Conservation (phyloP, 1,284 basidiomycete genomes). For the Boletellus dicymbophilus region DNA sequence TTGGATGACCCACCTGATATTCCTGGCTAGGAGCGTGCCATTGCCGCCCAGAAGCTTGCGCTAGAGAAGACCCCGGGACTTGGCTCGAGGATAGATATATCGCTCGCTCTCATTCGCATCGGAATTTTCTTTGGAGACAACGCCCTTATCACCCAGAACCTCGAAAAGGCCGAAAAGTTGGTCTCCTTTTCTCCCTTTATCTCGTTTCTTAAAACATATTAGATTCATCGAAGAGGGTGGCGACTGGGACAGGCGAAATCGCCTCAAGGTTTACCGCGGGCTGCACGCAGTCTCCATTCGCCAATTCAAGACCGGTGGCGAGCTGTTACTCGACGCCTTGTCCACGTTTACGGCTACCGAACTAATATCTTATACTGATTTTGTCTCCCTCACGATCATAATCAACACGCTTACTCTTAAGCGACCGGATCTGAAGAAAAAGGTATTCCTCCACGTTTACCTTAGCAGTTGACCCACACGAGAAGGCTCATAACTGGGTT, state of each 20-base stretch:
- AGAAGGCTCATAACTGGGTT: no score
- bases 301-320: constrained; percentile 73
- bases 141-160: constrained; percentile 70
- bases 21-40: constrained; percentile 60
- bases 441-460: constrained; percentile 63
- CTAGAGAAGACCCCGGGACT: constrained; percentile 93
- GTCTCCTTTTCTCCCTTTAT: constrained; percentile 21
- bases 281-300: constrained; percentile 87
- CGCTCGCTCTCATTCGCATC: constrained; percentile 86
- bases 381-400: constrained; percentile 87
- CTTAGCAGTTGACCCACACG: no score
- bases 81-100: constrained; percentile 92
- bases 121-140: constrained; percentile 92
- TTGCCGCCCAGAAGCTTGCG: constrained; percentile 84
- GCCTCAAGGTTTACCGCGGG: constrained; percentile 95
- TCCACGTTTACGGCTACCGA: constrained; percentile 96
- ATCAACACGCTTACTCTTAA: constrained; percentile 78
- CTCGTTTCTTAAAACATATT: not conserved
- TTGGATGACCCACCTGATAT: not conserved
- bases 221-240: constrained; percentile 95
- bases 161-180: constrained; percentile 84
- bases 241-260: constrained; percentile 97
- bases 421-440: constrained; percentile 91
- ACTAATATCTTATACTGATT: constrained; percentile 88
- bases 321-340: constrained; percentile 87